These are phyloP conservation scores for Ramaria sp. DNA, from an alignment of 768 basidiomycete species.

Conservation along the genomic window DNA sequence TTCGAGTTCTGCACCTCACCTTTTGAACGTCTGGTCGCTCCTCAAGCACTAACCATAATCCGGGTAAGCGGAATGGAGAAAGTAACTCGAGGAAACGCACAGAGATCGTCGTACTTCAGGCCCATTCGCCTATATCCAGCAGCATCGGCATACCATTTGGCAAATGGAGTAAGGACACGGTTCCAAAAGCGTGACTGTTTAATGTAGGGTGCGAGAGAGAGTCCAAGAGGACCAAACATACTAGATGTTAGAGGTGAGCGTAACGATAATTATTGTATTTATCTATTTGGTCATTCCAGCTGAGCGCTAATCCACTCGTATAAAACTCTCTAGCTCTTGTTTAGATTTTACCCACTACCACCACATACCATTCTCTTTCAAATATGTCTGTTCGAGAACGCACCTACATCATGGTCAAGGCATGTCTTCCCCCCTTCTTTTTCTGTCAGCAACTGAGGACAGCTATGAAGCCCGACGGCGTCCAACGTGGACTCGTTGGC, in stretches of 20 bases:
- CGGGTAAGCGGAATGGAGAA: conserved; percentile 5
- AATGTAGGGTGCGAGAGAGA: conserved; percentile 69
- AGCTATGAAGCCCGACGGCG: conserved; percentile 81
- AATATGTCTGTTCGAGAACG: conserved; percentile 70
- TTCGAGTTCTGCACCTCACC: conserved; percentile 30
- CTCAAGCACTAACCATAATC: conserved; percentile 46
- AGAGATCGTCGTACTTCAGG: conserved; percentile 89
- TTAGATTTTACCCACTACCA: conserved; percentile 15
- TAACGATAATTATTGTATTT: neutral
- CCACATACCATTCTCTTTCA: conserved; percentile 14
- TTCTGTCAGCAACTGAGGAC: neutral
- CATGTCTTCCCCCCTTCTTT: conserved; percentile 17
- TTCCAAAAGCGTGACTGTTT: conserved; percentile 57
- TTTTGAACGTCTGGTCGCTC: conserved; percentile 71
- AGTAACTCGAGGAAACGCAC: conserved; percentile 36
- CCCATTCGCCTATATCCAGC: conserved; percentile 82
- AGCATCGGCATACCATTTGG: conserved; percentile 71
- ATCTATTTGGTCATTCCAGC: neutral
- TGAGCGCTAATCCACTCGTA: neutral
- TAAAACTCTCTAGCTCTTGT: neutral
- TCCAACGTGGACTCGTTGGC: conserved; percentile 91
- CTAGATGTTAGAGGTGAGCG: neutral
- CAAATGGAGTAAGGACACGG: conserved; percentile 63
- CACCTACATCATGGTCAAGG: conserved; percentile 99
- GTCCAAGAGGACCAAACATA: conserved; percentile 37